Percentiles rank a stretch among this genome's conserved stretches.
phyloP scores from a whole-genome alignment of 2,329 filamentous ascomycete species.

The Eutypella sp. region DNA sequence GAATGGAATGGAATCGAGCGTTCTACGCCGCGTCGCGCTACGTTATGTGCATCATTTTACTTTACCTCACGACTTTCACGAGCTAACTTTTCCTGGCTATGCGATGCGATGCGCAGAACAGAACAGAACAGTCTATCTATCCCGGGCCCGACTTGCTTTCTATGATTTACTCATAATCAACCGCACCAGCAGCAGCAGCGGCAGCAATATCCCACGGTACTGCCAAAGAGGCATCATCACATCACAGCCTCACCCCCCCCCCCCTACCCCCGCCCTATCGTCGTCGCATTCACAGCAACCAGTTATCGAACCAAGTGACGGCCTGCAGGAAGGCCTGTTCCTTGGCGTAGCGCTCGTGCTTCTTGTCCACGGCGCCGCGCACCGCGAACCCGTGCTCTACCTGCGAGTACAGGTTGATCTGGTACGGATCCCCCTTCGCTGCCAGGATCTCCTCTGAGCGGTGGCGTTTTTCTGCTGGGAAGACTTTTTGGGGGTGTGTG shows the following conservation, averaged over 20 bases:
- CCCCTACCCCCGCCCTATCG: conserved; percentile 5
- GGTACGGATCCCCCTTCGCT: conserved; percentile 57
- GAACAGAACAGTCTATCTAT: too few species aligned
- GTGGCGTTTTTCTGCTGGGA: conserved; percentile 59
- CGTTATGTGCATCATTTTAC: too few species aligned
- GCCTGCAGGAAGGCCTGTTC: conserved; percentile 79
- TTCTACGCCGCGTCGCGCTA: too few species aligned
- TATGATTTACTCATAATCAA: too few species aligned
- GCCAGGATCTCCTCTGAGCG: conserved; percentile 59
- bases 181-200: too few species aligned
- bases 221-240: background rate
- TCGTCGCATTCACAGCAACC: conserved; percentile 17
- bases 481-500: conserved; percentile 32
- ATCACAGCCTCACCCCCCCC: background rate
- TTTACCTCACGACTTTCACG: too few species aligned
- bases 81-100: too few species aligned
- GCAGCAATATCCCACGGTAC: too few species aligned
- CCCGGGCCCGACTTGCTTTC: too few species aligned
- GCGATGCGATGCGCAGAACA: too few species aligned
- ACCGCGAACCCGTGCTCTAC: conserved; percentile 73
- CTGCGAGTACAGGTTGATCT: conserved; percentile 71
- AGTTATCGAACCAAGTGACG: conserved; percentile 65
- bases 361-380: conserved; percentile 56
- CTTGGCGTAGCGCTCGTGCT: conserved; percentile 62
- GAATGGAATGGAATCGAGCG: background rate